Percentiles rank a stretch among this genome's conserved stretches.
Evolutionary conservation across 495 filamentous ascomycete species (phyloP).

Genomic region (Neurospora sp.): DNA sequence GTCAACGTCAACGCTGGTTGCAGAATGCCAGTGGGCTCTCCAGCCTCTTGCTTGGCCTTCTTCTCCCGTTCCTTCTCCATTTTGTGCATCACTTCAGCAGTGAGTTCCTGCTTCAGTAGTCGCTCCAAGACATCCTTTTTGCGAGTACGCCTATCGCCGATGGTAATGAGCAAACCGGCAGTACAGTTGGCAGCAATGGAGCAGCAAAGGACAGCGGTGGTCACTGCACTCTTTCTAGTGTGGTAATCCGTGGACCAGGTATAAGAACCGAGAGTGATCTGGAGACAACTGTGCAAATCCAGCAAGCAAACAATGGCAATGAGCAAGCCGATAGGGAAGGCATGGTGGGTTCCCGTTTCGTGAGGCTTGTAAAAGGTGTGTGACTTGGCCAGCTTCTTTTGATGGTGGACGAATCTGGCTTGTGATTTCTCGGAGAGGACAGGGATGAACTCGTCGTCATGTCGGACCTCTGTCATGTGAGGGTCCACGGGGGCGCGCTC

Average conservation of each 20-base stretch:
- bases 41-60: slow-evolving; percentile 9
- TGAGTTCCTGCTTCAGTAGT: slow-evolving; percentile 62
- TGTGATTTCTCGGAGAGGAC: slow-evolving; percentile 57
- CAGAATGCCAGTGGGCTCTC: not conserved
- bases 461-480: slow-evolving; percentile 6
- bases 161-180: slow-evolving; percentile 58
- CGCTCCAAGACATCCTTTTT: slow-evolving; percentile 77
- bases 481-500: not conserved
- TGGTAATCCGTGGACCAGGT: slow-evolving; percentile 64
- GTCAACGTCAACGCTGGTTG: not conserved
- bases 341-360: slow-evolving; percentile 68
- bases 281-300: slow-evolving; percentile 62
- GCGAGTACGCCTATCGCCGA: slow-evolving; percentile 60
- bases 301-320: slow-evolving; percentile 63
- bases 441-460: slow-evolving; percentile 35
- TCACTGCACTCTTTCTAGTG: slow-evolving; percentile 54
- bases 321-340: slow-evolving; percentile 62
- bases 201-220: slow-evolving; percentile 67
- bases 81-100: slow-evolving; percentile 59
- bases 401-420: slow-evolving; percentile 54
- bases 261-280: slow-evolving; percentile 62
- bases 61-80: slow-evolving; percentile 50
- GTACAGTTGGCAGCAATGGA: slow-evolving; percentile 63
- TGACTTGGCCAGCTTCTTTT: slow-evolving; percentile 60
- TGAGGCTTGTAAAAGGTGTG: slow-evolving; percentile 83